Conservation (phyloP, 345 rosid species). For the Gynandropsis gynandra region DNA sequence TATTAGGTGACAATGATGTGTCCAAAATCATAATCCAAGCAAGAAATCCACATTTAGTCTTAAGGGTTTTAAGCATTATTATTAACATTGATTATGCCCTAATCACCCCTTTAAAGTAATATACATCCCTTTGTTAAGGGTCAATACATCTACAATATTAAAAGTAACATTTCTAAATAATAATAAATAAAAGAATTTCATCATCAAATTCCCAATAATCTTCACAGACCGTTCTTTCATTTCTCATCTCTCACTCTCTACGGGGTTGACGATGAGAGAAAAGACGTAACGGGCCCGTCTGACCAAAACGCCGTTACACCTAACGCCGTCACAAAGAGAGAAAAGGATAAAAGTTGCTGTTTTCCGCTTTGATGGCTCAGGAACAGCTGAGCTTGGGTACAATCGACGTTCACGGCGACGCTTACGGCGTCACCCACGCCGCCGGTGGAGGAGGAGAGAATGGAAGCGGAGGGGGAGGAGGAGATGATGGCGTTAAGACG, state of each 20-base stretch:
- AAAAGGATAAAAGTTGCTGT: background rate
- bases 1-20: slow-evolving; percentile 17
- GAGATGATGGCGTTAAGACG: slow-evolving; percentile 55
- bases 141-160: slow-evolving; percentile 25
- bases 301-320: slow-evolving; percentile 41
- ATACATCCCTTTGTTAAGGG: slow-evolving; percentile 22
- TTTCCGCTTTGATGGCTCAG: slow-evolving; percentile 32
- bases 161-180: background rate
- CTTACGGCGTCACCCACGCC: slow-evolving; percentile 36
- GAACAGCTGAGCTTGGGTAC: slow-evolving; percentile 42
- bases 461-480: slow-evolving; percentile 29
- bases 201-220: slow-evolving; percentile 15
- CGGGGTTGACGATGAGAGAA: slow-evolving; percentile 18
- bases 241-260: slow-evolving; percentile 4
- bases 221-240: slow-evolving; percentile 6
- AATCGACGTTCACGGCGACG: slow-evolving; percentile 33
- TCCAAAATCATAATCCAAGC: slow-evolving; percentile 15
- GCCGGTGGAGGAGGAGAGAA: slow-evolving; percentile 17
- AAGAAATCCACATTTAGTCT: slow-evolving; percentile 18
- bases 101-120: slow-evolving; percentile 17
- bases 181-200: slow-evolving; percentile 1
- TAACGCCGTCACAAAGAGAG: slow-evolving; percentile 16
- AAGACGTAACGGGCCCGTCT: slow-evolving; percentile 45
- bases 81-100: slow-evolving; percentile 13
- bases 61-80: slow-evolving; percentile 9